A percentile compares a stretch with the other conserved stretches of the same genome.
Evolutionary conservation across 768 basidiomycete species (phyloP).

Genomic region (Mycena vitilis): DNA sequence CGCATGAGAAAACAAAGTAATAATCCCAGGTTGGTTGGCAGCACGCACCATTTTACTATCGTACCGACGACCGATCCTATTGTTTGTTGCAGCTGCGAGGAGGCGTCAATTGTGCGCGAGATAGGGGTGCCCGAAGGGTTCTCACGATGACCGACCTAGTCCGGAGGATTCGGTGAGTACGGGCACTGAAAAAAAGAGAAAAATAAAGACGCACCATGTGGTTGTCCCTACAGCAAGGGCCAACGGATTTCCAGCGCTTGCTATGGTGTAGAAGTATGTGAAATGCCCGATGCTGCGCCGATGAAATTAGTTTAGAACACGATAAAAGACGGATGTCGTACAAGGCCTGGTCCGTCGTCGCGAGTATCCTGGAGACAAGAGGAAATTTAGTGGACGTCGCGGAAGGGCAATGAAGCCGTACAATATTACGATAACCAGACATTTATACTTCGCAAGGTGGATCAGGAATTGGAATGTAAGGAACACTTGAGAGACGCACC

Average conservation of each 20-base stretch:
- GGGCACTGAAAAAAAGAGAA: neutral
- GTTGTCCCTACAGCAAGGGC: slow-evolving; percentile 52
- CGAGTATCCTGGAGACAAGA: slow-evolving; percentile 55
- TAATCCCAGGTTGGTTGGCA: neutral
- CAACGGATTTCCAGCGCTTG: slow-evolving; percentile 52
- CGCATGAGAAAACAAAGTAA: neutral
- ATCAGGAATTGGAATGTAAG: neutral
- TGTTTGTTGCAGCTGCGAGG: slow-evolving; percentile 56
- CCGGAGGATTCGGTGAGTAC: neutral
- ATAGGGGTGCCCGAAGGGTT: neutral
- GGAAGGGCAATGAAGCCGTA: slow-evolving; percentile 32
- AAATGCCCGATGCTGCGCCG: slow-evolving; percentile 56
- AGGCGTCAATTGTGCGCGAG: neutral
- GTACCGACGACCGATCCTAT: slow-evolving; percentile 59
- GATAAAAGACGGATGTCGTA: too few relatives aligned
- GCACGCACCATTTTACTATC: slow-evolving; percentile 60
- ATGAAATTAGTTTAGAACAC: too few relatives aligned
- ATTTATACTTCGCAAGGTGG: slow-evolving; percentile 13
- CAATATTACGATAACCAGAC: slow-evolving; percentile 49
- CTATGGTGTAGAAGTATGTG: slow-evolving; percentile 67
- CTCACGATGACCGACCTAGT: slow-evolving; percentile 65
- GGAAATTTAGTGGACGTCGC: neutral
- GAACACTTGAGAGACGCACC: slow-evolving; percentile 9
- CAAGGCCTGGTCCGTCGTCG: slow-evolving; percentile 65
- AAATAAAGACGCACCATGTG: slow-evolving; percentile 55